Percentiles rank a stretch among this genome's conserved stretches.
Evolutionary conservation across 1,139 yeast genomes (phyloP).

Genomic region (Debaryomyces fabryi): DNA sequence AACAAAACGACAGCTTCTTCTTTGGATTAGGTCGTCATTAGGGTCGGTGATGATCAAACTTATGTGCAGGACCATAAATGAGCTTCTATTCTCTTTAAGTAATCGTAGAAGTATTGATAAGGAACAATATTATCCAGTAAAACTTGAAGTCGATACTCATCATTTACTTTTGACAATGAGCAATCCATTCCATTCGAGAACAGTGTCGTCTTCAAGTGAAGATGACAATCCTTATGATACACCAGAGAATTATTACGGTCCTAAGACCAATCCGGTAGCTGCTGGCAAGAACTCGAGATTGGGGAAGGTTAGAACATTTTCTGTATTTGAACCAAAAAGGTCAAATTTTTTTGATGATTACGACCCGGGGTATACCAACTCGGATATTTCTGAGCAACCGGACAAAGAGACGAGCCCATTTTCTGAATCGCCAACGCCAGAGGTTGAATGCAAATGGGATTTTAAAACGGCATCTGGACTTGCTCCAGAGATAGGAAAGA

Average conservation of each 20-base stretch:
- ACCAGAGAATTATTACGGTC: conserved; percentile 75
- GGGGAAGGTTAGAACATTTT: conserved; percentile 55
- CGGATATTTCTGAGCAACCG: conserved; percentile 2
- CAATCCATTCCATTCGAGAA: conserved; percentile 15
- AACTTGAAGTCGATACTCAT: background rate
- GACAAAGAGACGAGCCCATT: conserved; percentile 6
- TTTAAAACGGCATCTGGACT: background rate
- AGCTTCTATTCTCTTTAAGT: background rate
- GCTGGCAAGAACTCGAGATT: conserved; percentile 36
- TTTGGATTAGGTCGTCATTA: background rate
- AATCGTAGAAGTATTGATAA: background rate
- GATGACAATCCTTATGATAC: conserved; percentile 65
- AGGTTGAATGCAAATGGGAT: background rate
- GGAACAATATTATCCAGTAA: background rate
- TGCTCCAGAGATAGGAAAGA: background rate
- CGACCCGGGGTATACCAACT: conserved; percentile 1
- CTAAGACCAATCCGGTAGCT: conserved; percentile 57
- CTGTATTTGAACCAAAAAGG: conserved; percentile 39
- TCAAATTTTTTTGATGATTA: conserved; percentile 13
- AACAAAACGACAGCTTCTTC: background rate
- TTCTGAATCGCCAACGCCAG: conserved; percentile 10
- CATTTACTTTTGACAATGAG: conserved; percentile 8
- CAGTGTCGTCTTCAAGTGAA: conserved; percentile 37
- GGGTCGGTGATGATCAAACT: background rate
- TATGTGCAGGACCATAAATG: background rate